Conservation (phyloP, 1,284 basidiomycete species). For the Cutaneotrichosporon cavernicola region DNA sequence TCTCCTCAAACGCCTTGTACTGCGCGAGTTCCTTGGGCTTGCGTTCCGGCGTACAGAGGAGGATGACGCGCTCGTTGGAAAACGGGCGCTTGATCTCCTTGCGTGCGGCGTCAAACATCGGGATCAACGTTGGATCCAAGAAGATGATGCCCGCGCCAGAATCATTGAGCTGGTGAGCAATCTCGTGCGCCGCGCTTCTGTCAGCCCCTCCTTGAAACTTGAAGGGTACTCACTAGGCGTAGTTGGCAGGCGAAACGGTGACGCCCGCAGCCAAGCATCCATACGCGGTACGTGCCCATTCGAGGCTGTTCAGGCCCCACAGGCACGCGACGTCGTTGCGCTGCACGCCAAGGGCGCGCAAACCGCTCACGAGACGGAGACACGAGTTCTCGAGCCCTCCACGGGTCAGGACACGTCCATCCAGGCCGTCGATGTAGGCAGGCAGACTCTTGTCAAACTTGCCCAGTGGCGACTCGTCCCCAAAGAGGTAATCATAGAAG, state of each 20-base stretch:
- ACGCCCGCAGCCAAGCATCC: slow-evolving; percentile 55
- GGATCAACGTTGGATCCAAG: slow-evolving; percentile 59
- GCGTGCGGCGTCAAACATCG: slow-evolving; percentile 33
- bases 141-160: slow-evolving; percentile 61
- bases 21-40: slow-evolving; percentile 14
- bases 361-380: slow-evolving; percentile 61
- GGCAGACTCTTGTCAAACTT: slow-evolving; percentile 32
- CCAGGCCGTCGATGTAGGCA: slow-evolving; percentile 64
- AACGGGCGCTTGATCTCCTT: slow-evolving; percentile 13
- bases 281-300: slow-evolving; percentile 63
- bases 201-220: not conserved
- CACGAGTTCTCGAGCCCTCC: slow-evolving; percentile 60
- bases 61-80: slow-evolving; percentile 15
- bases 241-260: slow-evolving; percentile 44
- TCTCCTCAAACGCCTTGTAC: slow-evolving; percentile 19
- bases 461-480: slow-evolving; percentile 29
- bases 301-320: slow-evolving; percentile 59
- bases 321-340: slow-evolving; percentile 43
- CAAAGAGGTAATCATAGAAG: slow-evolving; percentile 22
- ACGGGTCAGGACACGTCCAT: slow-evolving; percentile 63
- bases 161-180: slow-evolving; percentile 55
- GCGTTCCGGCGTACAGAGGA: slow-evolving; percentile 13
- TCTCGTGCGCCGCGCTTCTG: slow-evolving; percentile 44
- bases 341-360: slow-evolving; percentile 47
- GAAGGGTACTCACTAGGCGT: slow-evolving; percentile 40